Percentiles rank a stretch among this genome's conserved stretches.
phyloP scores from a whole-genome alignment of 2,329 filamentous ascomycete species.

The Fusarium sp. region DNA sequence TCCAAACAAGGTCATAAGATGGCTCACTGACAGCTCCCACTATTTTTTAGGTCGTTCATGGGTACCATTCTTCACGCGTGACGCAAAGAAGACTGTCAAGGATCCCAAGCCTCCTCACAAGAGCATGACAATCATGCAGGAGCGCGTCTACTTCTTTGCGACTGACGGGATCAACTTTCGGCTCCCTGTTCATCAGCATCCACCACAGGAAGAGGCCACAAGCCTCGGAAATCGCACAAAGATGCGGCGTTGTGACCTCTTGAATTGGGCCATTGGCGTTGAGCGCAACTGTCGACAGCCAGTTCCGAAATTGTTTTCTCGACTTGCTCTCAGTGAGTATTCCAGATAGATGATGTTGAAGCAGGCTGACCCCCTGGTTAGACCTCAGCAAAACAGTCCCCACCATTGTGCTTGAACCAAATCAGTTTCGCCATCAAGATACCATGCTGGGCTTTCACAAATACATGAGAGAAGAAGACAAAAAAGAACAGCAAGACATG shows the following conservation, averaged over 20 bases:
- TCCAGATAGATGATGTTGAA: not conserved
- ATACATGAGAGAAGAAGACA: constrained; percentile 71
- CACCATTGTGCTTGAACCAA: constrained; percentile 57
- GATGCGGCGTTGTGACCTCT: constrained; percentile 54
- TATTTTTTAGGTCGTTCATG: constrained; percentile 60
- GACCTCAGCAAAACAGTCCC: constrained; percentile 64
- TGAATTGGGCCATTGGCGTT: constrained; percentile 65
- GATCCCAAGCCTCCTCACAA: constrained; percentile 43
- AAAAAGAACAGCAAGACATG: constrained; percentile 59
- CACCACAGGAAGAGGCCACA: constrained; percentile 41
- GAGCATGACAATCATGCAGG: constrained; percentile 42
- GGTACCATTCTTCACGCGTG: constrained; percentile 59
- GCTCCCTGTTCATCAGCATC: constrained; percentile 19
- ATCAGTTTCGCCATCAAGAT: constrained; percentile 55
- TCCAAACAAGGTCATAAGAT: constrained; percentile 45
- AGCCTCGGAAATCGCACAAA: constrained; percentile 42
- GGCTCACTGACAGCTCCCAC: constrained; percentile 50
- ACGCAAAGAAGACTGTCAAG: constrained; percentile 52
- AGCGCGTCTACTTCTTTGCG: constrained; percentile 67
- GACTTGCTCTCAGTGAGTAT: constrained; percentile 64
- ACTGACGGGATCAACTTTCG: constrained; percentile 60
- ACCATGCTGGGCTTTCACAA: constrained; percentile 36
- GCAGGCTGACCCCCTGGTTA: constrained; percentile 38
- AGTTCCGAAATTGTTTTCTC: constrained; percentile 68
- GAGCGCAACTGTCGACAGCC: constrained; percentile 58